phyloP scores from a whole-genome alignment of 768 basidiomycete species.

The Lanmaoa pseudosensibilis region DNA sequence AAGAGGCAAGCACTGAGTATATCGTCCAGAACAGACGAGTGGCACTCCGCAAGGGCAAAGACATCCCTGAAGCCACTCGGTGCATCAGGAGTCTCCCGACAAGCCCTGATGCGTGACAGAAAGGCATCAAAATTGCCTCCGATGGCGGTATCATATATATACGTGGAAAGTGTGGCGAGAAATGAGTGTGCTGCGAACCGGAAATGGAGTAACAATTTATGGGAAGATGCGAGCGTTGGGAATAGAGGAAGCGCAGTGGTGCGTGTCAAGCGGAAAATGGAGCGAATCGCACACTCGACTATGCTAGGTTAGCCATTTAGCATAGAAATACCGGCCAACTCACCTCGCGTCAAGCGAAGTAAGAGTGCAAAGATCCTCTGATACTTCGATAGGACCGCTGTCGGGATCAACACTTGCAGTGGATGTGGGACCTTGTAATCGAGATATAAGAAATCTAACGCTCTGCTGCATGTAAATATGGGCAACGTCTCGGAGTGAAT shows the following conservation, averaged over 20 bases:
- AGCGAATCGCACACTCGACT: conserved; percentile 70
- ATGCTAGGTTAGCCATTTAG: conserved; percentile 3
- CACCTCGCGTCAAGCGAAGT: conserved; percentile 77
- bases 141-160: conserved; percentile 82
- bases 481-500: not conserved
- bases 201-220: conserved; percentile 60
- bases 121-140: conserved; percentile 75
- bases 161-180: conserved; percentile 61
- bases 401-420: conserved; percentile 69
- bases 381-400: conserved; percentile 77
- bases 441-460: conserved; percentile 87
- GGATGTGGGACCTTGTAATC: conserved; percentile 88
- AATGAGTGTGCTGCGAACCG: conserved; percentile 76
- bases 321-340: conserved; percentile 11
- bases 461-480: conserved; percentile 44
- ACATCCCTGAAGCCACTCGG: conserved; percentile 57
- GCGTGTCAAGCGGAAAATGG: conserved; percentile 65
- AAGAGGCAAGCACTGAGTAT: conserved; percentile 76
- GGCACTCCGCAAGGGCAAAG: conserved; percentile 65
- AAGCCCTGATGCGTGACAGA: conserved; percentile 41
- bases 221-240: conserved; percentile 52
- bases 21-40: conserved; percentile 69
- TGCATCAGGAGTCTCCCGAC: conserved; percentile 21
- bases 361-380: conserved; percentile 81
- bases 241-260: conserved; percentile 48